Conservation (phyloP, 352 stramenopile species). For the Paralagenidium karlingii region DNA sequence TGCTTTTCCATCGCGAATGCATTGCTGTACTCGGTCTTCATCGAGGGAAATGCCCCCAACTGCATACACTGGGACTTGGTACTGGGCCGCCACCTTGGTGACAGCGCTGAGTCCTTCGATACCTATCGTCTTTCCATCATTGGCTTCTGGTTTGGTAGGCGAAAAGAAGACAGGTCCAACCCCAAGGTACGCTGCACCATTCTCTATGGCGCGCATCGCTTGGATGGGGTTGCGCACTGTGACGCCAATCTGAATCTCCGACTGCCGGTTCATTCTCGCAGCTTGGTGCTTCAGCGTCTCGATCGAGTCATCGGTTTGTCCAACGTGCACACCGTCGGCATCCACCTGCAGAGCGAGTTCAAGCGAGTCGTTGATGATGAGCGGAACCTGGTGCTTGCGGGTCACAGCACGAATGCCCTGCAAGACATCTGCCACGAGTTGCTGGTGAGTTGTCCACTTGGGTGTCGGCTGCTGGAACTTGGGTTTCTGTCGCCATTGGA, state of each 20-base stretch:
- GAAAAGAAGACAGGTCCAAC: constrained; percentile 36
- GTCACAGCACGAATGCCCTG: constrained; percentile 22
- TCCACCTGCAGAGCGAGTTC: constrained; percentile 24
- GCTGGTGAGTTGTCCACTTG: constrained; percentile 9
- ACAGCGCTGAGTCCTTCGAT: constrained; percentile 19
- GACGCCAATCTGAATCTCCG: constrained; percentile 36
- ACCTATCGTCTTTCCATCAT: constrained; percentile 31
- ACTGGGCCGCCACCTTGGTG: constrained; percentile 9
- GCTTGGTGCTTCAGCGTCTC: constrained; percentile 10
- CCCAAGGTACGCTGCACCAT: constrained; percentile 31
- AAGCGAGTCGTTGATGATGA: constrained; percentile 48
- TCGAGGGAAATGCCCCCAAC: constrained; percentile 30
- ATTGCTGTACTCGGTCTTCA: constrained; percentile 18
- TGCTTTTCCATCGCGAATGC: constrained; percentile 21
- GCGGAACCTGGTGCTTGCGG: constrained; percentile 16
- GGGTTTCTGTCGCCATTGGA: constrained; percentile 47
- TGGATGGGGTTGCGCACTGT: constrained; percentile 33
- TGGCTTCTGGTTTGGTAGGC: constrained; percentile 36
- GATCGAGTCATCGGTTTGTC: constrained; percentile 21
- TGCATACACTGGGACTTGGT: constrained; percentile 28
- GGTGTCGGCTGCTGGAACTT: constrained; percentile 11
- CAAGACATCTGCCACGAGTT: constrained; percentile 24
- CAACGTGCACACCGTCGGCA: constrained; percentile 40
- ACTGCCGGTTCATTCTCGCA: not conserved
- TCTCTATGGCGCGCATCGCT: constrained; percentile 20